phyloP scores from a whole-genome alignment of 495 filamentous ascomycete genomes.

The Penicillium steckii region DNA sequence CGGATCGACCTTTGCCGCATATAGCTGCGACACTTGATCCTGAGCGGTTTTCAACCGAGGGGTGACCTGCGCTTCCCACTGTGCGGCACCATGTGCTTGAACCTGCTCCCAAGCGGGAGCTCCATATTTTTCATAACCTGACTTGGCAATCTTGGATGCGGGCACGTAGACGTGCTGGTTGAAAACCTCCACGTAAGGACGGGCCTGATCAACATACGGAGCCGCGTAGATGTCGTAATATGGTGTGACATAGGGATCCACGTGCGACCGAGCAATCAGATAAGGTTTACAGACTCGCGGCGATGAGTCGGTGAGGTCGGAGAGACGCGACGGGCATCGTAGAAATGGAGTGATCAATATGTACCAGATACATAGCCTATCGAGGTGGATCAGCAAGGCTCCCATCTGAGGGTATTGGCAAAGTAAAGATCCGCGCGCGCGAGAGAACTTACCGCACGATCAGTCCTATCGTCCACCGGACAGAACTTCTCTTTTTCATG shows the following conservation, averaged over 20 bases:
- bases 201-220: conserved; percentile 73
- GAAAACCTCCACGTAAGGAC: conserved; percentile 69
- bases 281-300: conserved; percentile 84
- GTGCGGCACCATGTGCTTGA: conserved; percentile 58
- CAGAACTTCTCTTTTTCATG: conserved; percentile 31
- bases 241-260: conserved; percentile 74
- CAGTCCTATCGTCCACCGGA: conserved; percentile 54
- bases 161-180: conserved; percentile 68
- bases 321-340: conserved; percentile 71
- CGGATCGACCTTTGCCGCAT: conserved; percentile 67
- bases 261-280: conserved; percentile 63
- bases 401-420: not conserved
- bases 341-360: conserved; percentile 74
- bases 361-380: conserved; percentile 83
- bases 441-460: conserved; percentile 64
- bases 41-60: conserved; percentile 69
- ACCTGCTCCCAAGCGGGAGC: conserved; percentile 70
- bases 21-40: conserved; percentile 58
- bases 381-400: not conserved
- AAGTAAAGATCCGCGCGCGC: no score
- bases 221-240: conserved; percentile 85
- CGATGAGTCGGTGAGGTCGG: conserved; percentile 64
- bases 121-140: conserved; percentile 68
- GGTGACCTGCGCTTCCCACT: conserved; percentile 76
- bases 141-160: conserved; percentile 58